These are phyloP conservation scores for Chenopodium album DNA, from an alignment of 148 eudicot species.

Conservation along the genomic window DNA sequence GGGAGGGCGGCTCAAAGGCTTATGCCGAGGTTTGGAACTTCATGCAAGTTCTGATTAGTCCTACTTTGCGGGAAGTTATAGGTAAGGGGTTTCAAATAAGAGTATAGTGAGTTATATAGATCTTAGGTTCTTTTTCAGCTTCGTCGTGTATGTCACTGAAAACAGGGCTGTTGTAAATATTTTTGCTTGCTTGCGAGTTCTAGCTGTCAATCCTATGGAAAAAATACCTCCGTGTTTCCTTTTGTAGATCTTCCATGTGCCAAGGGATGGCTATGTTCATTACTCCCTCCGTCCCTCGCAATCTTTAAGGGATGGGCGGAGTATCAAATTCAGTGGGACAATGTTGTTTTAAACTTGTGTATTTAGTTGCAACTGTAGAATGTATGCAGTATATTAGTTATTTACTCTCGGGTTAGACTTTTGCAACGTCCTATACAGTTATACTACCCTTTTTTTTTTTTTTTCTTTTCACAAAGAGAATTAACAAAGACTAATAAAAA, in stretches of 20 bases:
- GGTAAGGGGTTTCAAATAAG: conserved; percentile 1
- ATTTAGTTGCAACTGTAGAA: too few species aligned
- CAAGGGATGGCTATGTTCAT: neutral
- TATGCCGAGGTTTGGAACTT: conserved; percentile 45
- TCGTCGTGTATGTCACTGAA: neutral
- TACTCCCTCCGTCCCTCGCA: too few species aligned
- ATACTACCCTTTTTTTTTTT: too few species aligned
- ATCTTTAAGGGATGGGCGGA: too few species aligned
- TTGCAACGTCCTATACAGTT: neutral
- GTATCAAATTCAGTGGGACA: neutral
- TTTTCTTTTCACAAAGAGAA: too few species aligned
- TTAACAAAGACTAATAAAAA: too few species aligned
- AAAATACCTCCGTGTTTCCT: neutral
- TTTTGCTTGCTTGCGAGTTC: neutral
- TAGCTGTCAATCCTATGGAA: neutral
- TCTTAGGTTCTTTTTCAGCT: conserved; percentile 3
- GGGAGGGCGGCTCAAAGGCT: conserved; percentile 28
- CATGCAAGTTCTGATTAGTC: conserved; percentile 41
- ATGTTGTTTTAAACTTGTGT: neutral
- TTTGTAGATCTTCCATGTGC: neutral
- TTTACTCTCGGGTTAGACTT: neutral
- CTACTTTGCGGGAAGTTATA: neutral
- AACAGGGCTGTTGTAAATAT: neutral
- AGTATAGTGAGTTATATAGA: neutral
- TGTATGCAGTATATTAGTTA: too few species aligned